These are phyloP conservation scores for Xylariales sp. DNA, from an alignment of 2,329 filamentous ascomycete genomes.

Conservation along the genomic window DNA sequence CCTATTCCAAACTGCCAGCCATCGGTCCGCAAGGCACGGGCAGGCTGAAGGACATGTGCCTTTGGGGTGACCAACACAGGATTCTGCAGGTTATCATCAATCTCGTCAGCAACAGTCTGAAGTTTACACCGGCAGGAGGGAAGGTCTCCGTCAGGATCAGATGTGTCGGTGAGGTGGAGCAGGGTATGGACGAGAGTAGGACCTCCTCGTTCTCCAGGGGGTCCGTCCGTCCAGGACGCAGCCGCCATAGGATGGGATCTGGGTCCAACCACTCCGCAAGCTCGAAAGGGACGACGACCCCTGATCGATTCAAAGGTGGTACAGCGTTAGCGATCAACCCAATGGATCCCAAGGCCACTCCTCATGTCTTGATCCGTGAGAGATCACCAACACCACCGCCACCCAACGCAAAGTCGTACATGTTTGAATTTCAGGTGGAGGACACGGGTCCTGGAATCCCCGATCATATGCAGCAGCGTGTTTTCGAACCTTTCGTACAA, in stretches of 20 bases:
- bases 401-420: slow-evolving; percentile 56
- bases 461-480: slow-evolving; percentile 68
- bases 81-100: slow-evolving; percentile 94
- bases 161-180: slow-evolving; percentile 60
- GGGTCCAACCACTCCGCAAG: slow-evolving; percentile 46
- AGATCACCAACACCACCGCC: slow-evolving; percentile 58
- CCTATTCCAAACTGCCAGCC: slow-evolving; percentile 42
- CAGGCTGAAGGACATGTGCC: slow-evolving; percentile 74
- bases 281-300: slow-evolving; percentile 34
- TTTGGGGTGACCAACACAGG: slow-evolving; percentile 90
- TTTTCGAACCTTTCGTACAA: slow-evolving; percentile 93
- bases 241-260: slow-evolving; percentile 42
- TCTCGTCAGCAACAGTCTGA: slow-evolving; percentile 84
- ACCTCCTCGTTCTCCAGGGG: slow-evolving; percentile 47
- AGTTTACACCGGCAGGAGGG: slow-evolving; percentile 78
- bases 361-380: slow-evolving; percentile 46
- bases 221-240: slow-evolving; percentile 36
- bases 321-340: slow-evolving; percentile 61
- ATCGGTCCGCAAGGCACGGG: slow-evolving; percentile 63
- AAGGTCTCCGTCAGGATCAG: slow-evolving; percentile 72
- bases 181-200: slow-evolving; percentile 40
- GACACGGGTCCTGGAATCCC: slow-evolving; percentile 87
- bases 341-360: slow-evolving; percentile 48
- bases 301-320: slow-evolving; percentile 32
- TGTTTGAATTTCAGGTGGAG: slow-evolving; percentile 84